Percentiles rank a stretch among this genome's conserved stretches.
These are phyloP conservation scores for Kazachstania bromeliacearum DNA, from an alignment of 805 yeast genomes.

Conservation along the genomic window DNA sequence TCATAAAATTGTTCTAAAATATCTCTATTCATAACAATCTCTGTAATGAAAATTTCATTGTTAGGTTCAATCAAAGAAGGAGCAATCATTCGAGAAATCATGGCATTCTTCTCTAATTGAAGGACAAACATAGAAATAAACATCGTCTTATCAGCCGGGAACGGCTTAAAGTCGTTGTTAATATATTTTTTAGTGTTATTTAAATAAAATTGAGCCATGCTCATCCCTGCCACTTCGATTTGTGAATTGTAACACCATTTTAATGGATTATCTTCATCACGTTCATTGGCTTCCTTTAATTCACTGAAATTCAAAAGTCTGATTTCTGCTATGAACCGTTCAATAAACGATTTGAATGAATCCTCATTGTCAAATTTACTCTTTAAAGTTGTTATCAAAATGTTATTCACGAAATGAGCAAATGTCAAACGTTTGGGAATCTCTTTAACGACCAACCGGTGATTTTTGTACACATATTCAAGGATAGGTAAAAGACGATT, in stretches of 20 bases:
- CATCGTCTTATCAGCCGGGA: too few relatives aligned
- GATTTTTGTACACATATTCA: not conserved
- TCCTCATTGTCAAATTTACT: not conserved
- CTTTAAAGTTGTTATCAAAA: not conserved
- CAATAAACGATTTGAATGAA: too few relatives aligned
- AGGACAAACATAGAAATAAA: too few relatives aligned
- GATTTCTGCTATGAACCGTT: too few relatives aligned
- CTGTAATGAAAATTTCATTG: not conserved
- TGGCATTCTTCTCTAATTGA: not conserved
- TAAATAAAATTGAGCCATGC: too few relatives aligned
- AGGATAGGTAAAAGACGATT: not conserved
- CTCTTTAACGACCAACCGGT: not conserved
- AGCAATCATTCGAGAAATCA: not conserved
- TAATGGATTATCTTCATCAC: too few relatives aligned
- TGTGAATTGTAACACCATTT: not conserved
- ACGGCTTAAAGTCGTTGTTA: too few relatives aligned
- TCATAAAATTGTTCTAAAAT: too few relatives aligned
- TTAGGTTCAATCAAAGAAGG: slow-evolving; percentile 2
- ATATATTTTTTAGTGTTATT: too few relatives aligned
- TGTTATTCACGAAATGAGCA: not conserved
- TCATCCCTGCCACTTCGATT: too few relatives aligned
- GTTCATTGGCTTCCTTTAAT: too few relatives aligned
- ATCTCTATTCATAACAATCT: not conserved
- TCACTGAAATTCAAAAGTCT: too few relatives aligned
- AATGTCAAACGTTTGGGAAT: not conserved